Evolutionary conservation across 1,284 basidiomycete species (phyloP), one percentile per base, ranked within the genome.

Genomic region (Moesziomyces sp.): DNA sequence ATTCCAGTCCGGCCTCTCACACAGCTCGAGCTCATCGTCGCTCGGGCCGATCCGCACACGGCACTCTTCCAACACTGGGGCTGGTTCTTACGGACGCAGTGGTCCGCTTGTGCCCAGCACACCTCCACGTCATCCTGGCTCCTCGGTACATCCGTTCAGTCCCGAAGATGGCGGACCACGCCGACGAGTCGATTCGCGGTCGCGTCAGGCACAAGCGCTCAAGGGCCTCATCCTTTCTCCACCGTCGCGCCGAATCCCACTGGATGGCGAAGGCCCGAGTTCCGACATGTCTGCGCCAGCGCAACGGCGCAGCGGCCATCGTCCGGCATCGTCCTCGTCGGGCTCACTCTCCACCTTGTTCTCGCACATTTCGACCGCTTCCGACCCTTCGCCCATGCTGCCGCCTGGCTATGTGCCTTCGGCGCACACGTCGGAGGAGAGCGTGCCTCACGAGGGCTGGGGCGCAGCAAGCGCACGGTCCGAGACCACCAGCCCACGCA

Each of bases 201-300:
- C 64, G 28, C 71, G 71, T 51, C 71, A 74, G 30, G 70, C 70
- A 38, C 70, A 73, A 26, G 52, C 65, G 5, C 58, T 74, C 35
- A 74, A 74, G 30, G 71, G 71, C 0, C 65, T 74, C 51, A 65
- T 74, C 42, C 54, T 74, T 3, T 74, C 71, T n/a, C 71, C 71
- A 30, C 71, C 71, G 24, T 58, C 58, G 21, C 66, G 65, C 44
- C 63, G 64, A 24, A 38, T 56, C 13, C 65, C 60, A 16, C 60
- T 73, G 18, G 70, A 73, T n/a, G 60, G 59, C 21, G 70, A 73
- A 11, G 58, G 64, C n/a, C 52, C 54, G 5, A 46, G 56, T 16
- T 69, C 66, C 42, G 71, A 74, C 42, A 46, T 62, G 52, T 48
- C 54, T 1, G 4, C 54, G 21, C 48, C 53, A 19, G 52, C 65